phyloP scores from a whole-genome alignment of 805 yeast species.

The Metschnikowia vanudenii region DNA sequence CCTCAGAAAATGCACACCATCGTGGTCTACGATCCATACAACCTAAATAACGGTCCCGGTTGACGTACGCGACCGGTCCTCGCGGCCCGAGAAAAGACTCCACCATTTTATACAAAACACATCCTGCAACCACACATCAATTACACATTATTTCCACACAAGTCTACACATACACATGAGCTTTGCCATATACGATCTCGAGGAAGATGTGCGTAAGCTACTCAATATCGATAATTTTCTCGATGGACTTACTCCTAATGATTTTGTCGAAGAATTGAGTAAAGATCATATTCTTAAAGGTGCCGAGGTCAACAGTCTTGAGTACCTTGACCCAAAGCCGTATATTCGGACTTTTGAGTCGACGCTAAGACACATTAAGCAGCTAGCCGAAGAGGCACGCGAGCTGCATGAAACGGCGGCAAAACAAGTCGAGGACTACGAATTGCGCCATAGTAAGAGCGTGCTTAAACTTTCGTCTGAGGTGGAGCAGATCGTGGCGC shows the following conservation, averaged over 20 bases:
- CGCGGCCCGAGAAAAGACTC: no score
- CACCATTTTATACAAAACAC: no score
- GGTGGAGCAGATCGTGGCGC: conserved; percentile 44
- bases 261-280: conserved; percentile 76
- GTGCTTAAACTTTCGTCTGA: conserved; percentile 54
- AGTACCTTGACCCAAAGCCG: conserved; percentile 84
- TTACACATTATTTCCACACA: no score
- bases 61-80: no score
- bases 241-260: conserved; percentile 69
- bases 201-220: conserved; percentile 56
- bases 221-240: conserved; percentile 62
- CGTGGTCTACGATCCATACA: no score
- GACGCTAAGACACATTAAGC: conserved; percentile 68
- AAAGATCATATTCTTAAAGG: conserved; percentile 58
- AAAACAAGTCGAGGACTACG: conserved; percentile 56
- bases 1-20: no score
- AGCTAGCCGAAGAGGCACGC: conserved; percentile 55
- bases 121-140: no score
- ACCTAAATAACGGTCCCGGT: no score
- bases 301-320: conserved; percentile 50
- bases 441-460: conserved; percentile 64
- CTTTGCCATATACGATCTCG: conserved; percentile 57
- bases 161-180: conserved; percentile 27
- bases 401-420: conserved; percentile 51
- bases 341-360: conserved; percentile 91